Evolutionary conservation across 768 basidiomycete species (phyloP), one percentile per base, ranked within the genome.

Genomic region (Suillus alpinus): DNA sequence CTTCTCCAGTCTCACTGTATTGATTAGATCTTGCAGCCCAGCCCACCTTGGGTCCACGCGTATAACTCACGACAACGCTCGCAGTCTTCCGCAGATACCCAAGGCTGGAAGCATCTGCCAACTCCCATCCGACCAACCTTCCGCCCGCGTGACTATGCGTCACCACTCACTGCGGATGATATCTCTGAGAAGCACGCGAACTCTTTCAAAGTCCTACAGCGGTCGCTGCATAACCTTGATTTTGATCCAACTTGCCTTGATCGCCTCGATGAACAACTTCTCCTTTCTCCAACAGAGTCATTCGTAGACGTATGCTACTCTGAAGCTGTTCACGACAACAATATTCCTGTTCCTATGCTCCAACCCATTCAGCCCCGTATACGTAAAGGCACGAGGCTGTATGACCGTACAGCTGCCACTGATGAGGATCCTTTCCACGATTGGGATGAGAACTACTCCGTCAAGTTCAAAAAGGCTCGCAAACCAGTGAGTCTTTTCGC

Each of bases 281-380:
- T 81, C 12, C 66, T 74, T 34, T 71, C 74, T 0, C 80, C 80
- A 10, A 66, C 72, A 3, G 76, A 78, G 29, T 71, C 78, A 29
- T 81, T 79, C 63, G 76, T 77, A 4, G 80, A 80, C 53, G 58
- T 77, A 1, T 81, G 80, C 62, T 81, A 78, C 59, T 64, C 73
- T 13, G 72, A 71, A 49, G 78, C 80, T 7, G 75, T 79, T n/a
- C 69, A 74, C 37, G 75, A 76, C 40, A 63, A 66, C 40, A 9
- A 9, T 16, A 41, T 58, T 5, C 64, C 68, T 10, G 74, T 73
- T 0, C 73, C 73, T 4, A 16, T 63, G 0, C 61, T 73, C 1
- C 73, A 73, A 39, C 72, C 73, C n/a, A 36, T 73, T 20, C 72
- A 73, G 40, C 72, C 72, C 6, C 72, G 65, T 36, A 69, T 73